These are phyloP conservation scores for Xylariaceae sp. DNA, from an alignment of 2,329 filamentous ascomycete species.

Conservation along the genomic window DNA sequence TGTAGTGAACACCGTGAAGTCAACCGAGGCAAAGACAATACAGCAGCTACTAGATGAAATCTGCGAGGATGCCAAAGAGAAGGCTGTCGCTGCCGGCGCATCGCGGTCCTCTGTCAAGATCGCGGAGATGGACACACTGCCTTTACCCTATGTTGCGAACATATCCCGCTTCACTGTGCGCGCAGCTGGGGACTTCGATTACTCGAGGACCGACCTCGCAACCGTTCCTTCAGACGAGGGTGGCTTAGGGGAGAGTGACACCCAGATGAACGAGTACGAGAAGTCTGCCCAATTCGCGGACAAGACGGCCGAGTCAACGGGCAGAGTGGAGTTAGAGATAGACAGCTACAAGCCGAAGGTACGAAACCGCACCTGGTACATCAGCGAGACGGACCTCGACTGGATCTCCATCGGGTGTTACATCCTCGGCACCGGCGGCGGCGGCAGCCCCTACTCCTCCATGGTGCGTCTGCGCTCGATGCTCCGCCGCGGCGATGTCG, in stretches of 20 bases:
- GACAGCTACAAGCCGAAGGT: conserved; percentile 46
- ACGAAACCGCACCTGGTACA: conserved; percentile 48
- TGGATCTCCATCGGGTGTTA: conserved; percentile 57
- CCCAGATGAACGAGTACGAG: conserved; percentile 20
- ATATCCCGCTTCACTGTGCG: conserved; percentile 54
- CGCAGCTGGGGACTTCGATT: conserved; percentile 56
- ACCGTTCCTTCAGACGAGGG: conserved; percentile 8
- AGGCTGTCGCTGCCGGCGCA: conserved; percentile 42
- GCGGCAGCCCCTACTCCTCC: conserved; percentile 49
- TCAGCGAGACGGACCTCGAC: conserved; percentile 53
- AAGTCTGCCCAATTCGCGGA: conserved; percentile 5
- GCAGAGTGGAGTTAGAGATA: conserved; percentile 21
- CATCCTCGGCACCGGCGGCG: conserved; percentile 58
- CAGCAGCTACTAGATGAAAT: conserved; percentile 35
- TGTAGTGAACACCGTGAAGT: conserved; percentile 47
- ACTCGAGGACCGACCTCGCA: conserved; percentile 28
- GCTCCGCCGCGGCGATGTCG: conserved; percentile 44
- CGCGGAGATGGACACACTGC: conserved; percentile 50
- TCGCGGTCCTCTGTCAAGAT: conserved; percentile 38
- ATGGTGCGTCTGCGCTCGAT: conserved; percentile 48
- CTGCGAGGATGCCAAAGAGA: conserved; percentile 37
- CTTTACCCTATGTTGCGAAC: conserved; percentile 50
- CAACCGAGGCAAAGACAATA: conserved; percentile 37
- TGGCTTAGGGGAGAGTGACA: conserved; percentile 3
- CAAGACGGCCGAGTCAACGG: conserved; percentile 5